phyloP scores from a whole-genome alignment of 768 basidiomycete genomes.

The Lyophyllum shimeji region DNA sequence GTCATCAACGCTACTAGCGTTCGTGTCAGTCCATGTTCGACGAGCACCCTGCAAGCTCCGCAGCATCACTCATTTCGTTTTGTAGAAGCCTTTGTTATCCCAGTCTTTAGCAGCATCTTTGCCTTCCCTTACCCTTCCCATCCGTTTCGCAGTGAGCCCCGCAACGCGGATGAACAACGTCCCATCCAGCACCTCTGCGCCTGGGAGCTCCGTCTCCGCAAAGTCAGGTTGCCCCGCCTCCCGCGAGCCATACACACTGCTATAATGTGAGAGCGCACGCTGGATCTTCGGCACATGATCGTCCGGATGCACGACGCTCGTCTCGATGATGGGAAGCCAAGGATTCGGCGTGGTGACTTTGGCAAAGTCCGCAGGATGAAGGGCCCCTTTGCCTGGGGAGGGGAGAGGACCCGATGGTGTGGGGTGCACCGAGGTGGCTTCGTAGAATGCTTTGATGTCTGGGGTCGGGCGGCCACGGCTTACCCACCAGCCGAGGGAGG shows the following conservation, averaged over 20 bases:
- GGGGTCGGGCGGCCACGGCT: conserved; percentile 31
- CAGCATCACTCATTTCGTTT: not conserved
- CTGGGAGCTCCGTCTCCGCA: conserved; percentile 38
- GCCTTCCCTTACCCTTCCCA: conserved; percentile 23
- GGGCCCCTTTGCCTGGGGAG: not conserved
- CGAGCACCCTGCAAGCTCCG: too few relatives aligned
- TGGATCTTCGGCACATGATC: conserved; percentile 47
- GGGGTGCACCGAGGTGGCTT: conserved; percentile 26
- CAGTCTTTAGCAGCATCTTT: conserved; percentile 13
- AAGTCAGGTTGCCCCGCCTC: conserved; percentile 13
- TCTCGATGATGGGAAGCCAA: conserved; percentile 40
- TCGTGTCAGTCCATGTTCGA: too few relatives aligned
- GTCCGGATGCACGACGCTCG: conserved; percentile 34
- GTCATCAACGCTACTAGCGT: too few relatives aligned
- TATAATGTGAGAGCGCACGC: conserved; percentile 51
- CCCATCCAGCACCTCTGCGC: conserved; percentile 20
- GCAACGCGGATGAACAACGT: conserved; percentile 61
- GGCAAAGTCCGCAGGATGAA: not conserved
- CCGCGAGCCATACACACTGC: not conserved
- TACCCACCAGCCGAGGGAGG: conserved; percentile 29
- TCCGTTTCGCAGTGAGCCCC: conserved; percentile 28
- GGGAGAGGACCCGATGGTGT: conserved; percentile 1
- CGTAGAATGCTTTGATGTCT: conserved; percentile 18
- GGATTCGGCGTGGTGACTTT: conserved; percentile 28
- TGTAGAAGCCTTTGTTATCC: conserved; percentile 21